Evolutionary conservation across 768 basidiomycete species (phyloP).

Genomic region (Phylloporus rhodoxanthus): DNA sequence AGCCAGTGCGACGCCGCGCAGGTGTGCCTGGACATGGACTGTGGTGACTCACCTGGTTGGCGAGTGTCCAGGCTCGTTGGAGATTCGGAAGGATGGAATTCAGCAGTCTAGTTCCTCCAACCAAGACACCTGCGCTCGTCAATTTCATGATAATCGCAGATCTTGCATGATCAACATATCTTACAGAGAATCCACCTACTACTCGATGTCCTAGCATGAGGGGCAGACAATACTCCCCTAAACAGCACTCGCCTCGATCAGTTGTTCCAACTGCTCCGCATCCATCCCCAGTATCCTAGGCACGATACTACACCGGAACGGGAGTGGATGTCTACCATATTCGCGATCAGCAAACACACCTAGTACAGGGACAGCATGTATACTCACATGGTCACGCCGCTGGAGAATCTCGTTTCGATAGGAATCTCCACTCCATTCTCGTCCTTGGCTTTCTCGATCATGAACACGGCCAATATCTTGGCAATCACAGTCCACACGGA

Average conservation of each 20-base stretch:
- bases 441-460: slow-evolving; percentile 14
- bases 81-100: too few species aligned
- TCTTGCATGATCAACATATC: background rate
- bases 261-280: slow-evolving; percentile 6
- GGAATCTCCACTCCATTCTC: slow-evolving; percentile 17
- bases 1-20: too few species aligned
- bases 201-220: background rate
- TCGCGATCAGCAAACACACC: background rate
- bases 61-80: too few species aligned
- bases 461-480: slow-evolving; percentile 15
- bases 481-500: slow-evolving; percentile 23
- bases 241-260: slow-evolving; percentile 12
- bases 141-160: background rate
- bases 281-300: slow-evolving; percentile 9
- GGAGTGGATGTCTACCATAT: slow-evolving; percentile 9
- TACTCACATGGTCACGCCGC: slow-evolving; percentile 11
- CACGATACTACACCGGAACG: slow-evolving; percentile 12
- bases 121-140: background rate
- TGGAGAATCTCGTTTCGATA: slow-evolving; percentile 9
- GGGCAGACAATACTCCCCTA: background rate
- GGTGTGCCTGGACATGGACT: too few species aligned
- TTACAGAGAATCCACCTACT: background rate
- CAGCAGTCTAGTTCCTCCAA: too few species aligned
- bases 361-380: background rate
- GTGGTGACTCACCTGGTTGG: too few species aligned